A percentile compares a stretch with the other conserved stretches of the same genome.
Evolutionary conservation across 2,329 filamentous ascomycete genomes (phyloP).

Genomic region (Clonostachys sp.): DNA sequence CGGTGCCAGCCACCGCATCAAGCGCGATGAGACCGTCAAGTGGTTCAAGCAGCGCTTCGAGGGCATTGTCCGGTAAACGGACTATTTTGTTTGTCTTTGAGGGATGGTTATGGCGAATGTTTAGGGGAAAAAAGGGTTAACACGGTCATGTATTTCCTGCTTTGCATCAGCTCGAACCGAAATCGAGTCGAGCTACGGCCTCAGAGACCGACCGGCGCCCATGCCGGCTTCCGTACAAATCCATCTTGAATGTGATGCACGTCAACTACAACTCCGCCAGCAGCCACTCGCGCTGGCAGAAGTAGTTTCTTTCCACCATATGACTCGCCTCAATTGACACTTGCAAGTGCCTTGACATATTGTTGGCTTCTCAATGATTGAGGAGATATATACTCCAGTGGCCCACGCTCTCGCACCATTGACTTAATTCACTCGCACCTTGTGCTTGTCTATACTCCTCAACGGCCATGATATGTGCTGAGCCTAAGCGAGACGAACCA

Average conservation of each 20-base stretch:
- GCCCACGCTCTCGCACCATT: too few species aligned
- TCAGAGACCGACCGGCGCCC: slow-evolving; percentile 67
- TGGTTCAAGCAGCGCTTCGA: slow-evolving; percentile 94
- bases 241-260: slow-evolving; percentile 30
- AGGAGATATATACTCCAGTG: too few species aligned
- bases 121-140: slow-evolving; percentile 17
- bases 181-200: slow-evolving; percentile 60
- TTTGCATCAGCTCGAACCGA: slow-evolving; percentile 47
- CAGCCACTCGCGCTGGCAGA: too few species aligned
- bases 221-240: slow-evolving; percentile 53
- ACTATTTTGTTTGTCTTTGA: slow-evolving; percentile 23
- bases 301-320: too few species aligned
- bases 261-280: slow-evolving; percentile 4
- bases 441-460: too few species aligned
- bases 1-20: slow-evolving; percentile 88
- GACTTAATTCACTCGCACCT: too few species aligned
- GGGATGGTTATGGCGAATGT: slow-evolving; percentile 35
- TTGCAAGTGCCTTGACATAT: too few species aligned
- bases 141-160: slow-evolving; percentile 32
- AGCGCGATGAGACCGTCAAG: slow-evolving; percentile 91
- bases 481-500: too few species aligned
- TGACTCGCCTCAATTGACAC: too few species aligned
- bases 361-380: too few species aligned
- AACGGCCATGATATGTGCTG: too few species aligned
- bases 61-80: slow-evolving; percentile 89